phyloP scores from a whole-genome alignment of 2,329 filamentous ascomycete species.

The Aspergillus sp. region DNA sequence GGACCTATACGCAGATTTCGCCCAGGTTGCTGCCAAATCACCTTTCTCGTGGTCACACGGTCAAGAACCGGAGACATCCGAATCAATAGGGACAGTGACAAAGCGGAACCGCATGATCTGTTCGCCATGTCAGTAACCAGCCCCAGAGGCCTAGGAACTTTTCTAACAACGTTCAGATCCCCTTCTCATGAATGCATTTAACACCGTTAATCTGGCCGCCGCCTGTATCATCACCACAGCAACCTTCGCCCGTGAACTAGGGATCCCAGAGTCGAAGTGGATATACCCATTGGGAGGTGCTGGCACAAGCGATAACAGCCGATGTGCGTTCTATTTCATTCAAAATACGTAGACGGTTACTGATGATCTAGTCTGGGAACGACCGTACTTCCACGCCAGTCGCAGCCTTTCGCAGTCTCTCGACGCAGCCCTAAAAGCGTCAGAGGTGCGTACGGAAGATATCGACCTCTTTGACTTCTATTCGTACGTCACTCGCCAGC shows the following conservation, averaged over 20 bases:
- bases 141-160: neutral
- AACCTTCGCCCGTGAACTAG: constrained; percentile 54
- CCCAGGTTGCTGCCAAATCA: constrained; percentile 55
- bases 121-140: constrained; percentile 54
- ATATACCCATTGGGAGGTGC: constrained; percentile 65
- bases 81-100: constrained; percentile 55
- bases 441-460: constrained; percentile 49
- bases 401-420: constrained; percentile 60
- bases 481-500: constrained; percentile 43
- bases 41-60: constrained; percentile 60
- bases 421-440: constrained; percentile 52
- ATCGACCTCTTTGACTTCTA: constrained; percentile 66
- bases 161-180: constrained; percentile 50
- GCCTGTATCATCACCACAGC: constrained; percentile 62
- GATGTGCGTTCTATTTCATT: constrained; percentile 47
- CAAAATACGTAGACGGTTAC: neutral
- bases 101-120: constrained; percentile 67
- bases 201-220: constrained; percentile 64
- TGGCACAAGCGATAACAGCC: constrained; percentile 56
- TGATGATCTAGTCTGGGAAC: constrained; percentile 57
- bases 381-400: constrained; percentile 58
- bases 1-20: constrained; percentile 61
- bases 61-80: constrained; percentile 43
- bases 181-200: constrained; percentile 70
- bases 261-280: constrained; percentile 58